Evolutionary conservation across 2,329 filamentous ascomycete genomes (phyloP).

Genomic region (Aspergillus aculeatinus): DNA sequence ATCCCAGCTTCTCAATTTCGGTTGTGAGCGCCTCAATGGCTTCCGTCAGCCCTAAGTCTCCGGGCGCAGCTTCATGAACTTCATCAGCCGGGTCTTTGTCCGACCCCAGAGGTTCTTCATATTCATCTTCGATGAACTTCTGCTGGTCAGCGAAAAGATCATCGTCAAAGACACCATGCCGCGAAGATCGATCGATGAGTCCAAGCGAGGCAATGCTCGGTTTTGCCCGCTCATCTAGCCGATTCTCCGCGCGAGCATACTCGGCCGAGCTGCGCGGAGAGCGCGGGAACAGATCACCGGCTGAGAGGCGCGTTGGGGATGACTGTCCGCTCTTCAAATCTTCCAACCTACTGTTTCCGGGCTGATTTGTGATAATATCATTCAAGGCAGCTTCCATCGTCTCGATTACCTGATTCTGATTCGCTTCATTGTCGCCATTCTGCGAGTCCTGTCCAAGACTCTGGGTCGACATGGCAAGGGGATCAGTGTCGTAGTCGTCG

Average conservation of each 20-base stretch:
- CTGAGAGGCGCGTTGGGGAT: constrained; percentile 46
- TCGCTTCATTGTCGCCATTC: constrained; percentile 50
- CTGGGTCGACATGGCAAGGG: constrained; percentile 72
- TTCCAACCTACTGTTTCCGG: constrained; percentile 43
- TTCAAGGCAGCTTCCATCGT: constrained; percentile 91
- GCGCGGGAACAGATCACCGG: constrained; percentile 52
- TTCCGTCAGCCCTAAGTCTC: constrained; percentile 88
- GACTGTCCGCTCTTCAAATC: constrained; percentile 37
- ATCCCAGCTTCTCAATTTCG: constrained; percentile 83
- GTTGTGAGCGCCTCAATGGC: constrained; percentile 84
- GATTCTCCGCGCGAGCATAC: constrained; percentile 45
- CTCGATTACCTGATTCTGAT: constrained; percentile 79
- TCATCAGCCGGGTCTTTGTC: constrained; percentile 70
- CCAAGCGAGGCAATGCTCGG: constrained; percentile 90
- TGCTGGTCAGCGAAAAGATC: constrained; percentile 85
- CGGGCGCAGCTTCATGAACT: constrained; percentile 90
- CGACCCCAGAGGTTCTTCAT: constrained; percentile 66
- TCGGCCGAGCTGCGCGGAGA: constrained; percentile 66
- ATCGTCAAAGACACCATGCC: constrained; percentile 92
- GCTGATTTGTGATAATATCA: constrained; percentile 83
- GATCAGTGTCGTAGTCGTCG: constrained; percentile 71
- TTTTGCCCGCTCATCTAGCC: constrained; percentile 57
- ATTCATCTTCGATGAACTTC: constrained; percentile 81
- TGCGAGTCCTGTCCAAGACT: constrained; percentile 74
- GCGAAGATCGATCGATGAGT: constrained; percentile 80